phyloP scores from a whole-genome alignment of 2,329 filamentous ascomycete genomes.

The Sporothrix curviconia region DNA sequence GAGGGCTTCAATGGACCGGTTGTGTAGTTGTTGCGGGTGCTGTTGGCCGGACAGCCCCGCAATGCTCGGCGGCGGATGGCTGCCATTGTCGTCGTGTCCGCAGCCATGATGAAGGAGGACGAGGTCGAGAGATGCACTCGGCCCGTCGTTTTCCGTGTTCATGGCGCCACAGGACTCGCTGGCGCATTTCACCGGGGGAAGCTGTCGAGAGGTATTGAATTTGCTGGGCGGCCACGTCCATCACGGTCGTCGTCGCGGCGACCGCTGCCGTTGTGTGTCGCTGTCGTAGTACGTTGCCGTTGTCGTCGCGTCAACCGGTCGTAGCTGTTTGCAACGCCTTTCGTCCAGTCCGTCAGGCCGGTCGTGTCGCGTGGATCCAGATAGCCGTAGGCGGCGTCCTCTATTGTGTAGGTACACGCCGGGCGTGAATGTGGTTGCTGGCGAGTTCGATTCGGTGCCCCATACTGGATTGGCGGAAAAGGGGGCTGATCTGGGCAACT shows the following conservation, averaged over 20 bases:
- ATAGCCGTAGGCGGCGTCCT: conserved; percentile 8
- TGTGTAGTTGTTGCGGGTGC: not conserved
- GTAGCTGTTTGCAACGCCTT: not conserved
- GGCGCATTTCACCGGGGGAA: not conserved
- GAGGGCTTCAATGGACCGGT: not conserved
- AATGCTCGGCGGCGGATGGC: not conserved
- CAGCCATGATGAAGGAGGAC: not conserved
- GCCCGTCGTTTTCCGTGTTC: not conserved
- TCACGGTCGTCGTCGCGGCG: too few species aligned
- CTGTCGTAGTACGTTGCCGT: too few species aligned
- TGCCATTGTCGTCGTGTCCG: not conserved
- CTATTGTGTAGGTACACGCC: conserved; percentile 17
- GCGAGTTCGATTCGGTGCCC: conserved; percentile 3
- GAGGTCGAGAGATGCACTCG: not conserved
- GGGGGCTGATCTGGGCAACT: not conserved
- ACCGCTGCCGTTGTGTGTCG: too few species aligned
- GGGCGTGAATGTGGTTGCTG: conserved; percentile 11
- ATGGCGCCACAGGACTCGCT: not conserved
- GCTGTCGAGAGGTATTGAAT: not conserved
- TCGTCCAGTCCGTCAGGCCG: conserved; percentile 13
- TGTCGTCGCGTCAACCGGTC: not conserved
- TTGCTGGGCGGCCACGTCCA: not conserved
- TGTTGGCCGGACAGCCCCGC: not conserved
- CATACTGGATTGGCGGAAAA: conserved; percentile 8
- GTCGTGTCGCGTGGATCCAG: not conserved